phyloP scores from a whole-genome alignment of 306 rosid species.

The Cucurbita pepo region DNA sequence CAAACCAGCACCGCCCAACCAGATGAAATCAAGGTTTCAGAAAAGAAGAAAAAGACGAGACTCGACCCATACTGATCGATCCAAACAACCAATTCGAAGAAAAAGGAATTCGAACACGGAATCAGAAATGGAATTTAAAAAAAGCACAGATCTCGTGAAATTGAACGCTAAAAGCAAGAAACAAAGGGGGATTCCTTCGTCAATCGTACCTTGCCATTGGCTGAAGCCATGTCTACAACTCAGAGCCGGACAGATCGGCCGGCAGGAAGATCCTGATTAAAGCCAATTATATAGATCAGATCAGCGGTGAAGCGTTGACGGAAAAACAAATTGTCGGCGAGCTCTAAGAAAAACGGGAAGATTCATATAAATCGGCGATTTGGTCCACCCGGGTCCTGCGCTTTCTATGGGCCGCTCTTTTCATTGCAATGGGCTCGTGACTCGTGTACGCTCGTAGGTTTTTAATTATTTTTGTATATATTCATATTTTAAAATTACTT shows the following conservation, averaged over 20 bases:
- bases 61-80: neutral
- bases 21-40: neutral
- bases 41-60: neutral
- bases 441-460: neutral
- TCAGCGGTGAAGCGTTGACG: neutral
- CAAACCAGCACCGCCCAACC: neutral
- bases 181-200: neutral
- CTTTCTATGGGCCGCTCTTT: neutral
- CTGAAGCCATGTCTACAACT: neutral
- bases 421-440: slow-evolving; percentile 1
- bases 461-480: neutral
- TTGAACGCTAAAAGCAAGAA: neutral
- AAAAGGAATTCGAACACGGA: neutral
- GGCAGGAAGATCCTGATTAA: neutral
- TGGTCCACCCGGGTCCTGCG: neutral
- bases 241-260: slow-evolving; percentile 1
- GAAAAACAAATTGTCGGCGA: neutral
- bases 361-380: neutral
- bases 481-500: neutral
- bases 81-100: neutral
- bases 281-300: neutral
- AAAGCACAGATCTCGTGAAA: neutral
- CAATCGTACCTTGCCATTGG: neutral
- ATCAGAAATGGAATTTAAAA: neutral
- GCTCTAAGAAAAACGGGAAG: neutral